These are phyloP conservation scores for Trichoderma citrinoviride DNA, from an alignment of 2,329 filamentous ascomycete species.

Conservation along the genomic window DNA sequence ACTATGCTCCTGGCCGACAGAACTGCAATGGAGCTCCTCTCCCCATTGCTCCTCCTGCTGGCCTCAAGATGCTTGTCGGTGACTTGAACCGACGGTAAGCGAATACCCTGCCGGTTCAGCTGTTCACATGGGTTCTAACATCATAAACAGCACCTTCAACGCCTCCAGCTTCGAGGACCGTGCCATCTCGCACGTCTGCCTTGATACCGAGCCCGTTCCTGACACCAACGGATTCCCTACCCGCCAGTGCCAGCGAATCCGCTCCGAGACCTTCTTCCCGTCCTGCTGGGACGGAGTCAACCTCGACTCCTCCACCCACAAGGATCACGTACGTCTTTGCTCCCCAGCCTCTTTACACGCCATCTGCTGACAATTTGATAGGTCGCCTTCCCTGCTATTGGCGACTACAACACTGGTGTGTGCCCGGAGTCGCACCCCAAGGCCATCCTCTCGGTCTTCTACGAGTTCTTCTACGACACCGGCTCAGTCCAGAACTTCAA, in stretches of 20 bases:
- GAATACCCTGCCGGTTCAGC: not conserved
- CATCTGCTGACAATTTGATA: constrained; percentile 14
- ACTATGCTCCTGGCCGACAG: constrained; percentile 28
- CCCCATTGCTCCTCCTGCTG: constrained; percentile 58
- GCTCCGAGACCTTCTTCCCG: constrained; percentile 57
- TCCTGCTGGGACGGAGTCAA: constrained; percentile 62
- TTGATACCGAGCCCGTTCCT: constrained; percentile 38
- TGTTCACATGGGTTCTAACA: not conserved
- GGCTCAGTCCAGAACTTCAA: constrained; percentile 30
- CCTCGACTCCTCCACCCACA: constrained; percentile 53
- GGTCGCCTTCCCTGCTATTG: constrained; percentile 31
- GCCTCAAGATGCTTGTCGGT: constrained; percentile 66
- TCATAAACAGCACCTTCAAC: constrained; percentile 39
- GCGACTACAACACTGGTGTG: constrained; percentile 22
- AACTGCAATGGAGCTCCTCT: constrained; percentile 25
- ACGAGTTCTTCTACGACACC: constrained; percentile 48
- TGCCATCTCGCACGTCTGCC: constrained; percentile 57
- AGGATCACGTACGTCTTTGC: constrained; percentile 32
- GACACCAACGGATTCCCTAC: constrained; percentile 49
- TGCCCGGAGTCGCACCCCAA: constrained; percentile 39
- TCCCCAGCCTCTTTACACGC: too few species aligned
- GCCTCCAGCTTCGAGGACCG: constrained; percentile 43
- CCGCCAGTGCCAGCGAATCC: constrained; percentile 50
- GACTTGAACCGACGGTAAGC: constrained; percentile 46
- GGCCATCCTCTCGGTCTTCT: constrained; percentile 44